Conservation (phyloP, 192 early-diverging fungal genomes). For the Kickxella alabastrina region DNA sequence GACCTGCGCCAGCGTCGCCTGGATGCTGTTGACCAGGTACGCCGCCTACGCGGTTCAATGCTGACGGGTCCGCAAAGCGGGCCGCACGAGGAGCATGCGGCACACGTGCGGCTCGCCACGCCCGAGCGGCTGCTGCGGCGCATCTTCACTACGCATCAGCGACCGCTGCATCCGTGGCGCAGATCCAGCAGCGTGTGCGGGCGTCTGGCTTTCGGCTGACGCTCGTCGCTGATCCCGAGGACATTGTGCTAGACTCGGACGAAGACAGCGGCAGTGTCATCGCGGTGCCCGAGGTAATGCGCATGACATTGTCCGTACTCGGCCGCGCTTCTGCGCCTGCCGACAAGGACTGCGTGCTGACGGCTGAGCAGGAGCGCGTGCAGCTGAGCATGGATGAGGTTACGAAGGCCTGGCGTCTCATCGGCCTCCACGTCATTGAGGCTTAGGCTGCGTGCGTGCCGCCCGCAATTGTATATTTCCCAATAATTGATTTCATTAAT, state of each 20-base stretch:
- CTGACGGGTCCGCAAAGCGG: conserved; percentile 31
- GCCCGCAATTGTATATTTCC: no score
- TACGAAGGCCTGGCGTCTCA: conserved; percentile 43
- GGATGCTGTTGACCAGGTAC: conserved; percentile 53
- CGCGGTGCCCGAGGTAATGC: conserved; percentile 45
- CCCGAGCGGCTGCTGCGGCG: conserved; percentile 47
- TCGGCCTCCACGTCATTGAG: conserved; percentile 46
- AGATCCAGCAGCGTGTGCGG: conserved; percentile 47
- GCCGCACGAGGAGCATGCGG: conserved; percentile 13
- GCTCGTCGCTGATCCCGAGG: conserved; percentile 39
- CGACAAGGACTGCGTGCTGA: conserved; percentile 32
- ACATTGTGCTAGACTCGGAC: conserved; percentile 39
- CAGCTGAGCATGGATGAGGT: conserved; percentile 37
- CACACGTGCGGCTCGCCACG: conserved; percentile 15
- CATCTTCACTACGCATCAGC: conserved; percentile 49
- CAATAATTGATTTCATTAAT: no score
- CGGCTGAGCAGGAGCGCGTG: conserved; percentile 32
- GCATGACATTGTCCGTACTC: conserved; percentile 49
- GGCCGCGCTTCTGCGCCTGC: conserved; percentile 24
- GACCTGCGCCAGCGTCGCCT: conserved; percentile 58
- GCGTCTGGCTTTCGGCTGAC: conserved; percentile 43
- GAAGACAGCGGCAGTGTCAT: conserved; percentile 48
- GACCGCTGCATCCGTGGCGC: conserved; percentile 38
- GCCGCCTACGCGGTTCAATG: conserved; percentile 49
- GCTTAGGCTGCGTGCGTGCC: conserved; percentile 8